Base-by-base conservation (phyloP, 73 alveolate genomes). In the Uronychia binucleata region DNA sequence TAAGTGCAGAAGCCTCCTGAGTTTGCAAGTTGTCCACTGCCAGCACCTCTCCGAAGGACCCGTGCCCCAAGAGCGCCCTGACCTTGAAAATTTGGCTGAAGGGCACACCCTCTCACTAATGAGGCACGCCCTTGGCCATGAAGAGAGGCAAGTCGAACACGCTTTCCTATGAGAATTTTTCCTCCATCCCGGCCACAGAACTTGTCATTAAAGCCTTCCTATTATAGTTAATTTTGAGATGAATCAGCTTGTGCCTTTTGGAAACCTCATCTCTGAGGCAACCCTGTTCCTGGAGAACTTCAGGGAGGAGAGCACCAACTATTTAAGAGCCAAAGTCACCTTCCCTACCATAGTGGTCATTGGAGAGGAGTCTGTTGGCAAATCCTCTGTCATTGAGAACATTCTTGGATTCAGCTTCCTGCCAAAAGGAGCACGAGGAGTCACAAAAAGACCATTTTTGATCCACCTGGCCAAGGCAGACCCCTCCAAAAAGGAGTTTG, bases 351-450 rank as follows among this genome's bases (percentile, higher is more conserved):
- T 46, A 46, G 67, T 19, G 19, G 67, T 46, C n/a, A 46, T 46
- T 46, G 67, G 67, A 46, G 67, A 5, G 67, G 67, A 11, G 5
- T 46, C 67, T 11, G 5, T 19, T 11, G 67, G 99, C 28, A 97
- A 97, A 87, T 81, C 97, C 33, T 91, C 98, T n/a, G 97, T 97
- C 33, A 88, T 97, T 33, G 99, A 97, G 86, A 80, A 95, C 77
- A 94, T 97, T 32, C 97, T 97, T 0, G 99, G 99, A 30, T 88
- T 88, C 34, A 98, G 94, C 77, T 97, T 97, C 90, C 89, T 97
- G n/a, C 99, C 99, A 11, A 80, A 98, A 80, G 99, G 99, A 14
- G 88, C 92, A 25, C 98, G 98, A 59, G 96, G 96, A 29, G 98
- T 97, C 14, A 97, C 99, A 31, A 88, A 98, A 14, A 91, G 99